A percentile compares a stretch with the other conserved stretches of the same genome.
Evolutionary conservation across 2,329 filamentous ascomycete species (phyloP).

Genomic region (Mollisiaceae sp.): DNA sequence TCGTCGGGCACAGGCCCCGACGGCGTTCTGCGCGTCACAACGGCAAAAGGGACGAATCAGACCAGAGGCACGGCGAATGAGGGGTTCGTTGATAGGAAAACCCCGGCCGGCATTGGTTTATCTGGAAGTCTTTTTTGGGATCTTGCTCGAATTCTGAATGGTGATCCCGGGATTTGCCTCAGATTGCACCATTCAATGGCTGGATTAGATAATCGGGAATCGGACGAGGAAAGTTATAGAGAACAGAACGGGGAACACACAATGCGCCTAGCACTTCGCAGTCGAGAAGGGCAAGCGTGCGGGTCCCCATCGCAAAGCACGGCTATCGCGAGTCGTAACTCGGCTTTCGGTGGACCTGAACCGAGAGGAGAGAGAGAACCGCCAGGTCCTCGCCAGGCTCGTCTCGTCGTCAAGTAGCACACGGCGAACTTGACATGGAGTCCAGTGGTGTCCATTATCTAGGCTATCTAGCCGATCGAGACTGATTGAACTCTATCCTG

Average conservation of each 20-base stretch:
- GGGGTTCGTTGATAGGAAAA: conserved; percentile 11
- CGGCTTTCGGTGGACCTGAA: neutral
- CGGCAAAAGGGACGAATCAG: conserved; percentile 4
- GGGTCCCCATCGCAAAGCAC: neutral
- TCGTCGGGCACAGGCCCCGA: conserved; percentile 10
- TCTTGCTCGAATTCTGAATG: neutral
- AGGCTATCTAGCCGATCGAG: conserved; percentile 11
- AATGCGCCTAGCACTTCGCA: too few species aligned
- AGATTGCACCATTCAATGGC: conserved; percentile 1
- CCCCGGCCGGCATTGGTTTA: conserved; percentile 2
- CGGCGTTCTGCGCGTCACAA: conserved; percentile 8
- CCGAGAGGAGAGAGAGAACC: neutral
- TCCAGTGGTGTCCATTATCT: conserved; percentile 3
- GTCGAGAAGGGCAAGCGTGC: neutral
- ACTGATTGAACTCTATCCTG: neutral
- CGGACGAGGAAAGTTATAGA: neutral
- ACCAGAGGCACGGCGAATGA: neutral
- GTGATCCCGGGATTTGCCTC: neutral
- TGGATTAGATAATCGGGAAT: neutral
- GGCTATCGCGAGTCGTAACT: neutral
- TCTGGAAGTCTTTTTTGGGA: neutral
- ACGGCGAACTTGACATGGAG: neutral
- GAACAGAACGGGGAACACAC: neutral
- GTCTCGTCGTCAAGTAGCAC: neutral
- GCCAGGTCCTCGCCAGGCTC: neutral